Evolutionary conservation across 1,284 basidiomycete species (phyloP).

Genomic region (Mycena citricolor): DNA sequence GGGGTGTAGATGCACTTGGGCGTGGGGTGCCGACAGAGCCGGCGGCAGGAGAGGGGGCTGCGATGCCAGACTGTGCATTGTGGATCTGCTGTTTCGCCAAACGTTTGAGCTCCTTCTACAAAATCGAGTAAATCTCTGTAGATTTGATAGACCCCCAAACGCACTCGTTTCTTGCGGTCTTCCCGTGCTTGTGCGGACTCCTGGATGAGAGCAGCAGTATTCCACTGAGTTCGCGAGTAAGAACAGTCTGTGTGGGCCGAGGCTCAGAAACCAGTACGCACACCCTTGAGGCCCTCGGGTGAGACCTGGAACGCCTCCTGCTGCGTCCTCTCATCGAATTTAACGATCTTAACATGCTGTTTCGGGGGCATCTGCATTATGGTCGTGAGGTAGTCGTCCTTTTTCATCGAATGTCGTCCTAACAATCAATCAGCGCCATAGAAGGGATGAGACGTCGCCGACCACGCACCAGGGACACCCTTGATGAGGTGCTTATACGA

Average conservation of each 20-base stretch:
- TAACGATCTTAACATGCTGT: conserved; percentile 59
- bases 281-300: conserved; percentile 72
- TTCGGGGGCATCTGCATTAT: conserved; percentile 71
- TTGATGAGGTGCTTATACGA: conserved; percentile 77
- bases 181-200: conserved; percentile 76
- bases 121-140: conserved; percentile 2
- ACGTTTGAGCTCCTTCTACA: conserved; percentile 71
- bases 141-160: conserved; percentile 33
- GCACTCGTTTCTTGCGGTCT: conserved; percentile 73
- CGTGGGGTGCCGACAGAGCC: conserved; percentile 21
- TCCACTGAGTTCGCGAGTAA: conserved; percentile 56
- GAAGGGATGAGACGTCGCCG: conserved; percentile 8
- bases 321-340: conserved; percentile 68
- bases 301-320: conserved; percentile 71
- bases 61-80: conserved; percentile 30
- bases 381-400: conserved; percentile 67
- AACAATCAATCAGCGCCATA: conserved; percentile 8
- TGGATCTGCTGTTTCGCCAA: conserved; percentile 54
- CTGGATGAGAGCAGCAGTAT: conserved; percentile 56
- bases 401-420: conserved; percentile 83
- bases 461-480: conserved; percentile 64
- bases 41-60: conserved; percentile 27
- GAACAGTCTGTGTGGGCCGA: conserved; percentile 23
- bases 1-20: conserved; percentile 25
- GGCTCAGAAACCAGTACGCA: conserved; percentile 42